Conservation (phyloP, 2,329 filamentous ascomycete species). For the Penicillium glabrum region DNA sequence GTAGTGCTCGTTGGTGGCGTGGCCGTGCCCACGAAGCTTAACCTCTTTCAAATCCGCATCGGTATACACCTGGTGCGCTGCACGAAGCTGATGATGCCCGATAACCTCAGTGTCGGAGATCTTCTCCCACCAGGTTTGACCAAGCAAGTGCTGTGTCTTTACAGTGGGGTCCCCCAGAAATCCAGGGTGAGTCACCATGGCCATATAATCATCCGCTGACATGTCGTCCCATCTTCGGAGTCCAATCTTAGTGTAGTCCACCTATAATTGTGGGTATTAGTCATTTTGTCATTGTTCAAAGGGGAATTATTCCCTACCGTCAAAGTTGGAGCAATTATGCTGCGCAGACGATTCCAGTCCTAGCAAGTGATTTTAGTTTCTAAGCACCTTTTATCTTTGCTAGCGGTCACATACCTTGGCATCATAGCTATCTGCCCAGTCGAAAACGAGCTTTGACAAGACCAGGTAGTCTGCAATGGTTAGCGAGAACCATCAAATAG, state of each 20-base stretch:
- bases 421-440: conserved; percentile 49
- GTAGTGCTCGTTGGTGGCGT: conserved; percentile 59
- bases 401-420: conserved; percentile 32
- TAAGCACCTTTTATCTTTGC: neutral
- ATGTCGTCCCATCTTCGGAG: conserved; percentile 62
- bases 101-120: conserved; percentile 59
- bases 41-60: conserved; percentile 51
- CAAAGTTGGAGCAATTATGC: conserved; percentile 44
- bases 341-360: conserved; percentile 43
- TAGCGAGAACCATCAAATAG: neutral
- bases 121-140: conserved; percentile 58
- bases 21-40: conserved; percentile 60
- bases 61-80: conserved; percentile 62
- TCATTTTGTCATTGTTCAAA: neutral
- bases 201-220: conserved; percentile 61
- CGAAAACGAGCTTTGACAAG: conserved; percentile 38
- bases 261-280: conserved; percentile 37
- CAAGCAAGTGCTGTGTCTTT: conserved; percentile 66
- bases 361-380: conserved; percentile 8
- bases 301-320: conserved; percentile 11
- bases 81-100: conserved; percentile 62
- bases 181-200: conserved; percentile 57
- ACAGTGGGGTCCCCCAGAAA: conserved; percentile 63
- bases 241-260: conserved; percentile 70
- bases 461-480: conserved; percentile 33